Evolutionary conservation across 371 early-diverging fungal genomes (phyloP), one percentile per base, ranked within the genome.

Genomic region (Rhizopus microsporus): DNA sequence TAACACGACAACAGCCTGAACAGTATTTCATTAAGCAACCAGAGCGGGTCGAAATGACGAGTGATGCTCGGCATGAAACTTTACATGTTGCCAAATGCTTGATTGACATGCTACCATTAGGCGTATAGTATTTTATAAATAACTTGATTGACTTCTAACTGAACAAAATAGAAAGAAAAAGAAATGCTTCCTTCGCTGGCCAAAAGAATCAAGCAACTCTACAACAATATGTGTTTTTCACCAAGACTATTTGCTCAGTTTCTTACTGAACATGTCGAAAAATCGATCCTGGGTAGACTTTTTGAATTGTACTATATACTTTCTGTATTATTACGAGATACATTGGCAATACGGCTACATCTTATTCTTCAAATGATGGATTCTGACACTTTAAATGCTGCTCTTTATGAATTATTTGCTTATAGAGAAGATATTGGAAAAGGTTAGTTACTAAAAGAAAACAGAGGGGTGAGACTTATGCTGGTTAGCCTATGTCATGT

Each of bases 221-320:
- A 48, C 43, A 23, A 40, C 13, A 39, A 10, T 4, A 8, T 54
- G 8, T 0, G 45, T 0, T 60, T 60, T 42, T 60, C 60, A 10
- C 32, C 60, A 12, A 13, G 1, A 10, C 12, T 12, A 29, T 60
- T 53, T 33, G 42, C 38, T 31, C 10, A 48, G 3, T 54, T 32
- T 33, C 15, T 47, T n/a, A n/a, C 48, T 23, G 38, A 60, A 6
- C 34, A 60, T 32, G 38, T 31, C 7, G 7, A 13, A 7, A 17
- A 43, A 5, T 34, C 48, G 3, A 17, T 33, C 23, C 17, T 23
- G 1, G 30, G 33, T 3, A 42, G 31, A 0, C 29, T 60, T 8
- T 39, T 60, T 5, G 32, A 47, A 10, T 16, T 38, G 9, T 60
- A 60, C 13, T 54, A 60, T 10, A n/a, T 29, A 39, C 38, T 60